Evolutionary conservation across 306 rosid genomes (phyloP).

Genomic region (Inga laurina): DNA sequence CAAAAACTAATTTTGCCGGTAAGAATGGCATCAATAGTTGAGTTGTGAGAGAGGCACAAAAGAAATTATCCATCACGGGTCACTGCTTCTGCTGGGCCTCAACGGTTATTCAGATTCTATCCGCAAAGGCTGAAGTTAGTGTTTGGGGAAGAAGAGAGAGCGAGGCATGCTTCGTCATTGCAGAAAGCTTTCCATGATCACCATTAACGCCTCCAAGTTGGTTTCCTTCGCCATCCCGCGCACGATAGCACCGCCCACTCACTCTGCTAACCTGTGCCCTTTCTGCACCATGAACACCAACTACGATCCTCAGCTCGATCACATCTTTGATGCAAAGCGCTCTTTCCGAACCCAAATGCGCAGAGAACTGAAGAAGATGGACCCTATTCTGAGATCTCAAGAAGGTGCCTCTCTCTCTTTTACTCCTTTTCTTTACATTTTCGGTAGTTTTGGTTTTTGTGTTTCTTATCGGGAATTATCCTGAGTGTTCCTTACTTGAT

Average conservation of each 20-base stretch:
- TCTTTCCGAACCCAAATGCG: constrained; percentile 32
- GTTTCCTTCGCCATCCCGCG: neutral
- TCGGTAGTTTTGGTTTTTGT: neutral
- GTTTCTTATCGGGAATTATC: neutral
- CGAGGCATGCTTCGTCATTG: neutral
- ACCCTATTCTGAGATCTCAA: constrained; percentile 36
- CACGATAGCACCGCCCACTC: constrained; percentile 7
- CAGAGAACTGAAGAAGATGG: constrained; percentile 33
- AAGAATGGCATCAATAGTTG: no score
- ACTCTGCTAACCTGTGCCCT: neutral
- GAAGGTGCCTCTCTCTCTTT: constrained; percentile 22
- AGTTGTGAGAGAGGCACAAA: no score
- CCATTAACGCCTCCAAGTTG: constrained; percentile 7
- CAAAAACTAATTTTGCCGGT: no score
- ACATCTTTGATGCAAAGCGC: constrained; percentile 27
- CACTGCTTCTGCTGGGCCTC: constrained; percentile 26
- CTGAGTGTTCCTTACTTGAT: neutral
- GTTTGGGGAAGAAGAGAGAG: neutral
- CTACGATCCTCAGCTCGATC: constrained; percentile 29
- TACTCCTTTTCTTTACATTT: neutral
- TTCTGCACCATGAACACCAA: constrained; percentile 23
- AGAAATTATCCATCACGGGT: no score
- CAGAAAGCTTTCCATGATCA: neutral
- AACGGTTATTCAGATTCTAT: neutral
- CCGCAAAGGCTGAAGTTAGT: neutral